phyloP scores from a whole-genome alignment of 1,139 yeast species.

The Taphrina sp. region DNA sequence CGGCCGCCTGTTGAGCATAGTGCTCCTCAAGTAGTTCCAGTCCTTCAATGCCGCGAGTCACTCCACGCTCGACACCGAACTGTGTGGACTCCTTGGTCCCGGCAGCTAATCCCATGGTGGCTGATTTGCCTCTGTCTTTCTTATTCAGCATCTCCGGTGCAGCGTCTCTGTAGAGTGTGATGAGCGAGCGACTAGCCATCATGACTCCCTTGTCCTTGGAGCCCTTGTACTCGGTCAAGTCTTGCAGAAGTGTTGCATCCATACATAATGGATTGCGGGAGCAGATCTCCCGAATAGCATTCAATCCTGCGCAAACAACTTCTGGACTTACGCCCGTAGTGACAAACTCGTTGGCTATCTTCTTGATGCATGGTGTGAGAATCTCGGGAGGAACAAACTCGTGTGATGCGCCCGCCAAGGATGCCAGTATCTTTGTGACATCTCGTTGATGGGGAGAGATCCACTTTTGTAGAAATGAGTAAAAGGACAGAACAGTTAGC shows the following conservation, averaged over 20 bases:
- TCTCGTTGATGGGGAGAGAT: slow-evolving; percentile 90
- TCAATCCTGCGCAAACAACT: slow-evolving; percentile 96
- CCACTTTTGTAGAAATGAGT: slow-evolving; percentile 81
- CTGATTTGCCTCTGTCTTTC: slow-evolving; percentile 90
- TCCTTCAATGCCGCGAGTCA: slow-evolving; percentile 76
- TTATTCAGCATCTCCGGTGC: slow-evolving; percentile 92
- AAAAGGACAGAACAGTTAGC: slow-evolving; percentile 81
- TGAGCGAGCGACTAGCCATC: slow-evolving; percentile 91
- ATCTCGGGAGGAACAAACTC: slow-evolving; percentile 96
- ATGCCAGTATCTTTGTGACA: slow-evolving; percentile 95
- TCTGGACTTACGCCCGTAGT: slow-evolving; percentile 98
- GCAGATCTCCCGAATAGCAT: slow-evolving; percentile 87
- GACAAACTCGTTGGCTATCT: slow-evolving; percentile 94
- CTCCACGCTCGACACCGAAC: slow-evolving; percentile 69
- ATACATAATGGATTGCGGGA: slow-evolving; percentile 93
- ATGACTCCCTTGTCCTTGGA: slow-evolving; percentile 90
- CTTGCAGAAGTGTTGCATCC: slow-evolving; percentile 80
- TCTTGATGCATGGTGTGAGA: slow-evolving; percentile 72
- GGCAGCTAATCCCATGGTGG: slow-evolving; percentile 66
- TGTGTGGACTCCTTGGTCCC: slow-evolving; percentile 39
- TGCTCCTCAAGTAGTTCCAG: slow-evolving; percentile 84
- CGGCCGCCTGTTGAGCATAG: slow-evolving; percentile 63
- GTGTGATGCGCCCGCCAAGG: slow-evolving; percentile 93
- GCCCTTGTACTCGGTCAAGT: slow-evolving; percentile 83
- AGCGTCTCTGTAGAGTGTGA: slow-evolving; percentile 80